Conservation (phyloP, 345 rosid genomes). For the Populus tremula region DNA sequence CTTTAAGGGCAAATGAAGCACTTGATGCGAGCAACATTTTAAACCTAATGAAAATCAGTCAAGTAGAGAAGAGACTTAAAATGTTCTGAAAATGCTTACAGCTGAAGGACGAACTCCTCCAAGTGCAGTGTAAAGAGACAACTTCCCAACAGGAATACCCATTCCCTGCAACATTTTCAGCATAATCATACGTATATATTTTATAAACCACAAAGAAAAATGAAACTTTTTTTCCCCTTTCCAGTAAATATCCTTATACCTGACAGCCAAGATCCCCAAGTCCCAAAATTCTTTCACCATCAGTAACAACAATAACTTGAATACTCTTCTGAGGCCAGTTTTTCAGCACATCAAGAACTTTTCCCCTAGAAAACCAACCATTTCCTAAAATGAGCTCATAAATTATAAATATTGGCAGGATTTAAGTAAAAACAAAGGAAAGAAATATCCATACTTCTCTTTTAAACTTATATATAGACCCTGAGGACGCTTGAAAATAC, state of each 20-base stretch:
- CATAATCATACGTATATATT: background rate
- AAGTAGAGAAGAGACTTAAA: background rate
- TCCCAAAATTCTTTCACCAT: constrained; percentile 27
- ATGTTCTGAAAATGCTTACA: constrained; percentile 39
- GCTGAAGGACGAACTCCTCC: constrained; percentile 92
- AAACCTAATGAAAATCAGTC: background rate
- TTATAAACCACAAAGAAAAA: background rate
- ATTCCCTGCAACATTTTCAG: constrained; percentile 53
- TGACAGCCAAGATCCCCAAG: constrained; percentile 31
- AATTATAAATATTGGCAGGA: background rate
- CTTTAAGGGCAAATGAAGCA: no score
- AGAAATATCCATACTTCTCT: constrained; percentile 15
- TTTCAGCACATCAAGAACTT: constrained; percentile 22
- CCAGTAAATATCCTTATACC: background rate
- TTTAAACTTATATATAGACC: constrained; percentile 24
- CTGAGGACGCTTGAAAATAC: constrained; percentile 27
- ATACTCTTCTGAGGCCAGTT: constrained; percentile 25
- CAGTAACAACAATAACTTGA: constrained; percentile 27
- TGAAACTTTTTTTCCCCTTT: background rate
- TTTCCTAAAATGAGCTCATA: background rate
- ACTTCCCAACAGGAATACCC: constrained; percentile 91
- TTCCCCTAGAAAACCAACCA: constrained; percentile 13
- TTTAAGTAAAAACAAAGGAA: background rate
- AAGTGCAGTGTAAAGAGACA: constrained; percentile 80
- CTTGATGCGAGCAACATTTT: background rate